Percentiles rank a stretch among this genome's conserved stretches.
phyloP scores from a whole-genome alignment of 1,284 basidiomycete genomes.

The Fomitopsis pinicola region DNA sequence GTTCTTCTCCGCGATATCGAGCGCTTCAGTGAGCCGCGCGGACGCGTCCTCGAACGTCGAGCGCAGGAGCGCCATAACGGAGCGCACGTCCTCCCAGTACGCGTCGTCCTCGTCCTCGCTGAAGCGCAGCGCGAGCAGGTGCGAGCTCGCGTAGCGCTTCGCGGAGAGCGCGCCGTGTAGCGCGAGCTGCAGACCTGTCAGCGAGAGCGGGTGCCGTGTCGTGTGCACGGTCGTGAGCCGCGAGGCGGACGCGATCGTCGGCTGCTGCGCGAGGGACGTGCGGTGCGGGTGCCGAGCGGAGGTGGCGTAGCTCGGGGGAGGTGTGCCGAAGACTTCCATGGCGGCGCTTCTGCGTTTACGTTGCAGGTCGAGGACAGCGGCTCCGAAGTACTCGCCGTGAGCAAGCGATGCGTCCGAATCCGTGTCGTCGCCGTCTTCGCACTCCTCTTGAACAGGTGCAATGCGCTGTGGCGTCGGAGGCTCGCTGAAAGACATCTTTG shows the following conservation, averaged over 20 bases:
- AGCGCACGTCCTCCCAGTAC: slow-evolving; percentile 79
- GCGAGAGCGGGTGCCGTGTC: slow-evolving; percentile 58
- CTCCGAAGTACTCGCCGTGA: slow-evolving; percentile 43
- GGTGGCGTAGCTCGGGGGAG: slow-evolving; percentile 20
- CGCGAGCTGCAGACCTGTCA: slow-evolving; percentile 54
- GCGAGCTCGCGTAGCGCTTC: slow-evolving; percentile 70
- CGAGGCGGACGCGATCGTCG: slow-evolving; percentile 24
- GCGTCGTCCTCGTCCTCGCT: slow-evolving; percentile 47
- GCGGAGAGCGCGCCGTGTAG: slow-evolving; percentile 61
- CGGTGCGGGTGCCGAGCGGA: slow-evolving; percentile 3
- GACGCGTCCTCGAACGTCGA: slow-evolving; percentile 62
- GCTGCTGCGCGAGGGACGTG: slow-evolving; percentile 8
- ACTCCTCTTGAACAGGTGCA: slow-evolving; percentile 33
- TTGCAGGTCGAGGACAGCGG: slow-evolving; percentile 54
- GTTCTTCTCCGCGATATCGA: slow-evolving; percentile 51
- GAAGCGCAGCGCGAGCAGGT: slow-evolving; percentile 73
- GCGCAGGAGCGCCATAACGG: slow-evolving; percentile 64
- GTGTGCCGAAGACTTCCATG: slow-evolving; percentile 39
- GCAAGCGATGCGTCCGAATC: slow-evolving; percentile 5
- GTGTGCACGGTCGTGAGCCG: slow-evolving; percentile 58
- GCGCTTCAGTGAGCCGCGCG: slow-evolving; percentile 51
- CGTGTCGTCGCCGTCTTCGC: slow-evolving; percentile 20
- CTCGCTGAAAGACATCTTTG: slow-evolving; percentile 33
- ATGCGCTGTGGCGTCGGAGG: slow-evolving; percentile 40
- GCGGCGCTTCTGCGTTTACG: slow-evolving; percentile 48